Base-by-base conservation (phyloP, 768 basidiomycete genomes). In the Suillus ampliporus region DNA sequence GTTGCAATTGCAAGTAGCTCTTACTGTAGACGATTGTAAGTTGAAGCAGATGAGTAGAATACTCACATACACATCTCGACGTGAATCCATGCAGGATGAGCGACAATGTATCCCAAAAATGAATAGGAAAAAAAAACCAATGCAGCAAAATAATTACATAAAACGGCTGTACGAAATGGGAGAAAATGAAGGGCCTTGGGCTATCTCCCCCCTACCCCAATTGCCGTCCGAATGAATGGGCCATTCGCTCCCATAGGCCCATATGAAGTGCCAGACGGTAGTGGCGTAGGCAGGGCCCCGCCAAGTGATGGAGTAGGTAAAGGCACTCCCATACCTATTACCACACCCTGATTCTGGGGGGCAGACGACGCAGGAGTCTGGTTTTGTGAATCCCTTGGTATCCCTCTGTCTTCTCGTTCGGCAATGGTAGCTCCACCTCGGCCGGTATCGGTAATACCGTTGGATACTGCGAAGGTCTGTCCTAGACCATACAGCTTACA, bases 401-500 rank as follows among this genome's bases (percentile, higher is more conserved):
- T 61, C 11, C 70, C 74, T 58, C 91, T 82, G 68, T 93, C 91
- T 63, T 92, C 91, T 19, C 90, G 82, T 75, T 92, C 91, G 28
- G 91, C 91, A 52, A 92, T 87, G n/a, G 91, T 93, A 48, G 89
- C 88, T 3, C 89, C 90, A 23, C 89, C 89, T 54, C 90, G 80
- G 21, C 83, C 83, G 1, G 82, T 82, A 70, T 91, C 90, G 13
- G 84, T 79, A 50, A 89, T 80, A 15, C 90, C 90, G 64, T 91
- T 91, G 26, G 83, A 78, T 21, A 81, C 77, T 13, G 87, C 83
- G 75, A 91, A 91, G 17, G 92, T 92, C 73, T 89, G 88, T 4
- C 92, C 92, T 43, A 94, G 86, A 0, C 92, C 92, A 70, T 92
- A 94, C 1, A 94, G 83, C 71, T 92, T 91, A 58, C 90, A 91